Conservation (phyloP, 768 basidiomycete genomes). For the Myochromella boudieri region DNA sequence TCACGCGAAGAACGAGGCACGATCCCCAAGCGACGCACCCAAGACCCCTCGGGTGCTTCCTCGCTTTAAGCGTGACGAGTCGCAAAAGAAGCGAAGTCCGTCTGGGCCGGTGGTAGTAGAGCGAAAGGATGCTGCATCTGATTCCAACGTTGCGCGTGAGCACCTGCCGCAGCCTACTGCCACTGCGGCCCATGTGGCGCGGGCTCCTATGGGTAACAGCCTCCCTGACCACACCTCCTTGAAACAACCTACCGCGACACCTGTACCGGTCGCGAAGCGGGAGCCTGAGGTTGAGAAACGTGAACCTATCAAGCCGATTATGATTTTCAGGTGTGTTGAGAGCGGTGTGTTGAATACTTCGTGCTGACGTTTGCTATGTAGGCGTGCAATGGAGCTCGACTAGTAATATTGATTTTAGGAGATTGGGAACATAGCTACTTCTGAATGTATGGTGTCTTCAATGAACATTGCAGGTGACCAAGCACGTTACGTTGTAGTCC, state of each 20-base stretch:
- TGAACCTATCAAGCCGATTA: neutral
- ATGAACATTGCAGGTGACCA: too few species aligned
- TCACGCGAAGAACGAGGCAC: constrained; percentile 8
- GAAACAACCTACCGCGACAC: too few species aligned
- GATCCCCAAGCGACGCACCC: neutral
- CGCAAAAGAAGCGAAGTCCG: neutral
- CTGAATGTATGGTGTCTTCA: too few species aligned
- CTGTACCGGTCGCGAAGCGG: too few species aligned
- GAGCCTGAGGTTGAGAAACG: neutral
- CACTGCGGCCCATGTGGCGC: neutral
- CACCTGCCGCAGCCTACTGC: too few species aligned
- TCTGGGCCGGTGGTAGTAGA: neutral
- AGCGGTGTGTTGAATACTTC: neutral
- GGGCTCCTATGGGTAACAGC: neutral
- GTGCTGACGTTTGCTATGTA: neutral
- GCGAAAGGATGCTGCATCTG: constrained; percentile 1
- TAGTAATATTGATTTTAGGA: too few species aligned
- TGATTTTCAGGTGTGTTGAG: constrained; percentile 5
- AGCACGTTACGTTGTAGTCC: too few species aligned
- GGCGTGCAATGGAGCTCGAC: constrained; percentile 10
- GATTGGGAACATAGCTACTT: too few species aligned
- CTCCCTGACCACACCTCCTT: too few species aligned
- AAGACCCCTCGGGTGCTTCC: constrained; percentile 9
- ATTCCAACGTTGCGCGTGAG: constrained; percentile 4
- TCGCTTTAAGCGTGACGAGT: constrained; percentile 8